Conservation (phyloP, 768 basidiomycete genomes). For the Cyclocybe aegerita region DNA sequence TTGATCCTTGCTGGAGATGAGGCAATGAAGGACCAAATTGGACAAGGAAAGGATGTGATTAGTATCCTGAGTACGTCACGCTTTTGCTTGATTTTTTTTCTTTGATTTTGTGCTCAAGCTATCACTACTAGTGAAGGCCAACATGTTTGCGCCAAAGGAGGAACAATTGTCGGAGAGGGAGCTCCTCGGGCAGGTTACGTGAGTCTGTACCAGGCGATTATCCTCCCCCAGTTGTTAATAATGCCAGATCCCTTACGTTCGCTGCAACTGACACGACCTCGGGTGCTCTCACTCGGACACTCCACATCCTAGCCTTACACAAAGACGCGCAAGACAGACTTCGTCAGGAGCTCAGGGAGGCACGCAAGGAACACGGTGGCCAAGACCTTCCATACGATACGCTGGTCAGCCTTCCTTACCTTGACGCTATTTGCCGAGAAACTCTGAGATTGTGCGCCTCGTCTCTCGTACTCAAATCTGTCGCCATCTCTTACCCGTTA, state of each 20-base stretch:
- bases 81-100: background rate
- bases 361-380: constrained; percentile 13
- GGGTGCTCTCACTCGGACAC: constrained; percentile 31
- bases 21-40: constrained; percentile 29
- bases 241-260: constrained; percentile 26
- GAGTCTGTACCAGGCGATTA: background rate
- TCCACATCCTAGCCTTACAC: constrained; percentile 33
- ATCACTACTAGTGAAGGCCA: constrained; percentile 29
- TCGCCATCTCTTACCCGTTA: background rate
- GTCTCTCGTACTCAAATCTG: background rate
- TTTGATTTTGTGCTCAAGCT: background rate
- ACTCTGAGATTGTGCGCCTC: constrained; percentile 36
- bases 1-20: constrained; percentile 32
- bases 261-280: constrained; percentile 48
- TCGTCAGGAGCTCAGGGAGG: constrained; percentile 33
- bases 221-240: background rate
- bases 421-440: constrained; percentile 41
- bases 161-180: constrained; percentile 34
- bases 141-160: constrained; percentile 27
- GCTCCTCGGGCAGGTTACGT: constrained; percentile 31
- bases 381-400: constrained; percentile 35
- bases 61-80: constrained; percentile 39
- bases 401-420: constrained; percentile 32
- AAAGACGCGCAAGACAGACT: constrained; percentile 32
- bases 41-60: constrained; percentile 45